Percentiles rank a stretch among this genome's conserved stretches.
Evolutionary conservation across 208 protist species (phyloP).

Genomic region (Ichthyophonus hoferi): DNA sequence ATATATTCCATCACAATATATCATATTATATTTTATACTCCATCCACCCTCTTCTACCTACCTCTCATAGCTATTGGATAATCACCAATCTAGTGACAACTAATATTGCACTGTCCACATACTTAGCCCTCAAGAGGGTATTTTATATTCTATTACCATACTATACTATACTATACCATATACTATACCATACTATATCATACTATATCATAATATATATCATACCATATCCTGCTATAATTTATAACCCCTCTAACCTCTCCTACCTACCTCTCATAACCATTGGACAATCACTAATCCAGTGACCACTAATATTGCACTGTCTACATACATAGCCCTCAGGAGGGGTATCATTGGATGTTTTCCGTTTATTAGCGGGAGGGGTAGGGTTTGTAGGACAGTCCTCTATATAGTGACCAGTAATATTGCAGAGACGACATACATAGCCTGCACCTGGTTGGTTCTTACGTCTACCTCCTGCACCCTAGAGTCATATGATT

Average conservation of each 20-base stretch:
- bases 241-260: too few species aligned
- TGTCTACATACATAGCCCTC: conserved; percentile 26
- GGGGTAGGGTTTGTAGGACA: conserved; percentile 7
- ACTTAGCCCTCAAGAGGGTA: conserved; percentile 4
- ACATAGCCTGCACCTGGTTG: neutral
- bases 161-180: too few species aligned
- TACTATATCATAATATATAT: too few species aligned
- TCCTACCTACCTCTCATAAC: neutral
- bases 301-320: conserved; percentile 34
- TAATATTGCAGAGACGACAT: conserved; percentile 37
- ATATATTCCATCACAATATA: too few species aligned
- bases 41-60: too few species aligned
- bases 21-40: too few species aligned
- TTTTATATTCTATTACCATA: too few species aligned
- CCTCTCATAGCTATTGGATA: conserved; percentile 5
- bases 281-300: conserved; percentile 32
- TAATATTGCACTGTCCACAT: conserved; percentile 32
- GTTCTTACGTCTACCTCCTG: neutral
- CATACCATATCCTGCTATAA: too few species aligned
- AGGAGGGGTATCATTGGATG: neutral
- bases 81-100: conserved; percentile 32
- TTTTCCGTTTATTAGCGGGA: neutral
- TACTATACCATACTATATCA: too few species aligned
- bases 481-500: neutral
- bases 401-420: conserved; percentile 34